Base-by-base conservation (phyloP, 1,139 yeast species). In the Kodamaea ohmeri region DNA sequence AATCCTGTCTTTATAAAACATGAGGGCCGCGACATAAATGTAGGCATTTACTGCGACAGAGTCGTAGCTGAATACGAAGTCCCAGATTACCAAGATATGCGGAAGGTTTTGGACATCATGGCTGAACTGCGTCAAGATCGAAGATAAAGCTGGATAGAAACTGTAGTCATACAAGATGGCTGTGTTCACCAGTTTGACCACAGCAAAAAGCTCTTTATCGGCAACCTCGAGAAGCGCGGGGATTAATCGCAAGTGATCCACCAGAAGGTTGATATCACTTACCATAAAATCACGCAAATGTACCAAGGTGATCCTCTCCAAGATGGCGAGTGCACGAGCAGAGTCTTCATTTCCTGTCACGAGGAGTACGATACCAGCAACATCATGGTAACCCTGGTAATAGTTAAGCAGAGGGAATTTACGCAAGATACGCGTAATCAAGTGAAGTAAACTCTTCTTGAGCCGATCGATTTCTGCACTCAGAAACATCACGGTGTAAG, bases 351-450 rank as follows among this genome's bases (percentile, higher is more conserved):
- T 40, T 28, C 54, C 52, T 49, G 78, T 77, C 0, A 83, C 75
- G 15, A 82, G 52, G 15, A 84, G 62, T n/a, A 86, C 64, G 7
- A 85, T 71, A 36, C 86, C 75, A 2, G 89, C 90, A 25, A 90
- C 67, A 53, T 92, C 97, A 60, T 92, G 97, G 55, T 76, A 88
- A 0, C 98, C 98, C 60, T 92, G 98, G 56, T 88, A 92, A 58
- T 92, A 92, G 42, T 77, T 67, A 32, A 90, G 64, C 7, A 60
- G 51, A 0, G 90, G 90, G 49, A 83, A 68, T 22, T 69, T 70
- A 22, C 88, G 60, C 17, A 92, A 64, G 2, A 88, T 66, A 18
- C 69, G 65, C 9, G 74, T 60, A 6, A 89, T 75, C 21, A 85
- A 51, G 11, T 60, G 60, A 8, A 61, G 60, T 26, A 87, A 63